Conservation (phyloP, 1,139 yeast species). For the Pichia cactophila region DNA sequence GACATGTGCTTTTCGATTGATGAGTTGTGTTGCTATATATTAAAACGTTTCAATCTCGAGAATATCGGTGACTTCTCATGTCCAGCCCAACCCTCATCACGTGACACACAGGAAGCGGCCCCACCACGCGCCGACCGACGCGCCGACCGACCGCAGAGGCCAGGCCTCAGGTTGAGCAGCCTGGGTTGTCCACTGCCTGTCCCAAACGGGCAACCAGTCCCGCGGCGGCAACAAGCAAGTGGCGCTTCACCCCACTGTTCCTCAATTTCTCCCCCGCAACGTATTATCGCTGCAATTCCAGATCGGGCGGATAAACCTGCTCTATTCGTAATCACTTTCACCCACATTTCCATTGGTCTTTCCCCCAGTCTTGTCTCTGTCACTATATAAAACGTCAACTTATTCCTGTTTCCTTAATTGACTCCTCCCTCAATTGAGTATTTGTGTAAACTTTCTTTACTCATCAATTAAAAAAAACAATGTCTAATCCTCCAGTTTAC, state of each 20-base stretch:
- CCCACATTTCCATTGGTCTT: too few species aligned
- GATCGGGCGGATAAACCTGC: background rate
- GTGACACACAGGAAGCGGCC: background rate
- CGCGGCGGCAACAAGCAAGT: background rate
- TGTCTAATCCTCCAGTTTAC: constrained; percentile 29
- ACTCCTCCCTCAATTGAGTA: too few species aligned
- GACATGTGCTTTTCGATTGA: background rate
- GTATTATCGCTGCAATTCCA: background rate
- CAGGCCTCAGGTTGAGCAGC: too few species aligned
- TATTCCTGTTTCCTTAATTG: too few species aligned
- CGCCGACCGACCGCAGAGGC: background rate
- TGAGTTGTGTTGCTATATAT: background rate
- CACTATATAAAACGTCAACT: too few species aligned
- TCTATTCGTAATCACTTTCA: too few species aligned
- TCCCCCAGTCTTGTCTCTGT: too few species aligned
- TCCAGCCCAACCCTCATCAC: background rate
- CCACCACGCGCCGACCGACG: background rate
- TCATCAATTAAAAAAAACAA: constrained; percentile 4
- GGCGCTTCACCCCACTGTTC: too few species aligned
- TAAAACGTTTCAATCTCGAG: too few species aligned
- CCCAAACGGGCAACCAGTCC: constrained; percentile 1
- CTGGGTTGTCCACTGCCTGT: background rate
- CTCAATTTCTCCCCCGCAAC: background rate
- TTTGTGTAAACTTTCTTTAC: too few species aligned
- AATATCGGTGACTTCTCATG: too few species aligned